Conservation (phyloP, 148 eudicot species). For the Persicaria maculosa region DNA sequence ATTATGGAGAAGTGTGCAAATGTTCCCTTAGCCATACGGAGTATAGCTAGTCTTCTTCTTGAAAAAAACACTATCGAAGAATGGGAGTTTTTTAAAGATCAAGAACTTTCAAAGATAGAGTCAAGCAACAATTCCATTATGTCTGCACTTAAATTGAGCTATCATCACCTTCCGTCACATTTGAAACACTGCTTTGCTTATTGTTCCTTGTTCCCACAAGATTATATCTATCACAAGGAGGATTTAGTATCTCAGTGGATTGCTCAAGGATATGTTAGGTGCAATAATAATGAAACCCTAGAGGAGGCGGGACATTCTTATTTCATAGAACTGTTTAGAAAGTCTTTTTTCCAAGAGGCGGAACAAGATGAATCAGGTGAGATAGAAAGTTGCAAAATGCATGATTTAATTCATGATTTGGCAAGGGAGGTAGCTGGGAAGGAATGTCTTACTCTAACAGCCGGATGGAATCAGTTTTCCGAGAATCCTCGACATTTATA, state of each 20-base stretch:
- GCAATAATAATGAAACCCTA: not conserved
- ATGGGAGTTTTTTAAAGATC: not conserved
- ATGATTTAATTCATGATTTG: not conserved
- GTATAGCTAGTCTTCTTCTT: not conserved
- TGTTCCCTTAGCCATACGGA: not conserved
- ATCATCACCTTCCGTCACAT: not conserved
- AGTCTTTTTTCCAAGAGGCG: too few relatives aligned
- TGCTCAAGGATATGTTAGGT: not conserved
- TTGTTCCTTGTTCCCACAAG: constrained; percentile 3
- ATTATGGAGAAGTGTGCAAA: not conserved
- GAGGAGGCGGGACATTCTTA: not conserved
- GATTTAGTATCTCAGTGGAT: constrained; percentile 3
- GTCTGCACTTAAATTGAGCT: not conserved
- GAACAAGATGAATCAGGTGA: too few relatives aligned
- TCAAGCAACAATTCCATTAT: not conserved
- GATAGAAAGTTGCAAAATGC: too few relatives aligned
- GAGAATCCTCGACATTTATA: not conserved
- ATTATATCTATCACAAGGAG: not conserved
- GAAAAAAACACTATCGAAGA: not conserved
- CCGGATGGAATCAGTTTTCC: not conserved
- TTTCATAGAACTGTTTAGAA: too few relatives aligned
- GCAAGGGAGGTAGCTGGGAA: not conserved
- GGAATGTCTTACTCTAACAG: not conserved
- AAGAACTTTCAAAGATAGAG: not conserved
- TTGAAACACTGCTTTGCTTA: constrained; percentile 13